phyloP scores from a whole-genome alignment of 805 yeast genomes.

The Metschnikowia koreensis region DNA sequence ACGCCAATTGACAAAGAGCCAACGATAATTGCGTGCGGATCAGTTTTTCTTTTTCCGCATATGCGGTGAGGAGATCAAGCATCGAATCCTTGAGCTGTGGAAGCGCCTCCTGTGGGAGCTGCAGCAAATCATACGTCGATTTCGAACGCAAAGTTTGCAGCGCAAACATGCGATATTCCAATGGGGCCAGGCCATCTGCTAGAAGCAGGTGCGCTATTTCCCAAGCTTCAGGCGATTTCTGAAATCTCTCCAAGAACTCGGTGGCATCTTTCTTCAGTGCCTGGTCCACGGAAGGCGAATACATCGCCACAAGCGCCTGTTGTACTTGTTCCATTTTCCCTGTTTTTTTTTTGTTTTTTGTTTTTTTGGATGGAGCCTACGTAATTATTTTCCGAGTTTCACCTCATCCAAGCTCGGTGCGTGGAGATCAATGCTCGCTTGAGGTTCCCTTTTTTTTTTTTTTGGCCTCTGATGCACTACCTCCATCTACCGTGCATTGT shows the following conservation, averaged over 20 bases:
- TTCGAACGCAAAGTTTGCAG: conserved; percentile 89
- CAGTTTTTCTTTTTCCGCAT: conserved; percentile 43
- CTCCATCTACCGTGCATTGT: not conserved
- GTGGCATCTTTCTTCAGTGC: conserved; percentile 52
- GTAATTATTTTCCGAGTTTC: no score
- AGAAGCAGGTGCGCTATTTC: conserved; percentile 57
- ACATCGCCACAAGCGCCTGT: conserved; percentile 49
- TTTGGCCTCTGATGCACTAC: conserved; percentile 4
- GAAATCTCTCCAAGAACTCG: conserved; percentile 71
- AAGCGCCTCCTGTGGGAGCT: conserved; percentile 56
- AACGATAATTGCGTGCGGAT: conserved; percentile 83
- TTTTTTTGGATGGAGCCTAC: not conserved
- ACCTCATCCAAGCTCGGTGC: no score
- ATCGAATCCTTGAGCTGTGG: conserved; percentile 65
- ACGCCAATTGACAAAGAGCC: conserved; percentile 75
- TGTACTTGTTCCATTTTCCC: conserved; percentile 31
- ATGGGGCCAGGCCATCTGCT: conserved; percentile 27
- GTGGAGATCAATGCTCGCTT: not conserved
- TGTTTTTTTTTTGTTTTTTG: not conserved
- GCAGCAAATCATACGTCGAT: conserved; percentile 76
- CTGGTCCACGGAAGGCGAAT: conserved; percentile 37
- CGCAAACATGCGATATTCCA: conserved; percentile 74
- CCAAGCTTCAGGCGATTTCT: conserved; percentile 85
- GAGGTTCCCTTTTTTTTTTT: not conserved
- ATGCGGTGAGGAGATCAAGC: conserved; percentile 52